Evolutionary conservation across 352 stramenopile genomes (phyloP).

Genomic region (Globisporangium ultimum): DNA sequence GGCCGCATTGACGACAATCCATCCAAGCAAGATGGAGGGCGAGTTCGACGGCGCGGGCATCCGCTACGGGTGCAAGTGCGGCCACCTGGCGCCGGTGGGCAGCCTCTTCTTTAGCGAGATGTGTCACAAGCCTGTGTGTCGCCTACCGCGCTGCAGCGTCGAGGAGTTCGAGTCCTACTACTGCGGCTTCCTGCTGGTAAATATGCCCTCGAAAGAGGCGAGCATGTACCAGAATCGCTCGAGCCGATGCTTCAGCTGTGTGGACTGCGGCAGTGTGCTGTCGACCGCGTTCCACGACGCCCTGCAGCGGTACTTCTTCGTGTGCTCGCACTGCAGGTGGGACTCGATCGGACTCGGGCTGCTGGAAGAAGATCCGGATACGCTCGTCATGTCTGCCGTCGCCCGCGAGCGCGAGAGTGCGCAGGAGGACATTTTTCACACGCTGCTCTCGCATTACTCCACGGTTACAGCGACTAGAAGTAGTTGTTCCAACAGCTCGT

Average conservation of each 20-base stretch:
- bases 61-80: constrained; percentile 75
- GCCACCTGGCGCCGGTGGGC: constrained; percentile 48
- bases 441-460: constrained; percentile 56
- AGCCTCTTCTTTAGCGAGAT: constrained; percentile 77
- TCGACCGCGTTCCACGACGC: constrained; percentile 67
- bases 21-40: constrained; percentile 6
- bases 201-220: constrained; percentile 85
- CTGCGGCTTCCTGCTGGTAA: constrained; percentile 80
- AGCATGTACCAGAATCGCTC: constrained; percentile 87
- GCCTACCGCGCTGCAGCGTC: constrained; percentile 59
- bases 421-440: constrained; percentile 76
- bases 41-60: constrained; percentile 36
- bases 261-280: constrained; percentile 54
- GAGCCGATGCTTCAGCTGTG: constrained; percentile 80
- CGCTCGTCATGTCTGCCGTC: constrained; percentile 76
- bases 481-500: constrained; percentile 12
- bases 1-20: not conserved
- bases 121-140: constrained; percentile 73
- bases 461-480: constrained; percentile 16
- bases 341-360: constrained; percentile 70
- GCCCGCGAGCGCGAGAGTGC: constrained; percentile 66
- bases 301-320: constrained; percentile 67
- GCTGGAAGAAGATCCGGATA: constrained; percentile 77
- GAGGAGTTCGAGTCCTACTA: constrained; percentile 90
- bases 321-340: constrained; percentile 83